Conservation (phyloP, 2,329 filamentous ascomycete genomes). For the Elsinoe arachidis region DNA sequence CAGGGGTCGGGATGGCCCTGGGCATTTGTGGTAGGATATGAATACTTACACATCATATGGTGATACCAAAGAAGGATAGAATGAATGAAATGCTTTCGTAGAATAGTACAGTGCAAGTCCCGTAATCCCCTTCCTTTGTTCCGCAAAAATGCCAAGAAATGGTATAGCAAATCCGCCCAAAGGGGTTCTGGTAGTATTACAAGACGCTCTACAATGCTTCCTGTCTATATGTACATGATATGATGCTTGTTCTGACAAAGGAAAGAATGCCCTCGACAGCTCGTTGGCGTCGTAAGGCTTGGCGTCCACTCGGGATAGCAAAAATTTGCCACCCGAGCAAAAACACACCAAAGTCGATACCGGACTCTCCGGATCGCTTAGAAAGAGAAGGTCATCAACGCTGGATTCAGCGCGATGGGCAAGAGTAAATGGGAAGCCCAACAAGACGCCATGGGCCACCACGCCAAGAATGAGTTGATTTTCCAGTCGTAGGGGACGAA, state of each 20-base stretch:
- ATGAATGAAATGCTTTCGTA: too few species aligned
- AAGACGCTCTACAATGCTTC: not conserved
- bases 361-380: not conserved
- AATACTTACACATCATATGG: too few species aligned
- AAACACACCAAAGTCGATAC: not conserved
- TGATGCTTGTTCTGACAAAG: conserved; percentile 3
- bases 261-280: not conserved
- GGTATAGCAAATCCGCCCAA: not conserved
- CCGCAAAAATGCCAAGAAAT: not conserved
- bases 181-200: not conserved
- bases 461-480: conserved; percentile 10
- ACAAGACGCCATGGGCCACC: conserved; percentile 9
- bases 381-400: conserved; percentile 12
- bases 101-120: not conserved
- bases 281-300: not conserved
- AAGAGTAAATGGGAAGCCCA: conserved; percentile 1
- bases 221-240: conserved; percentile 11
- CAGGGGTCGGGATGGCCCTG: not conserved
- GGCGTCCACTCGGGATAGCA: not conserved
- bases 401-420: conserved; percentile 12
- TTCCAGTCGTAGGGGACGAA: conserved; percentile 7
- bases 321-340: not conserved
- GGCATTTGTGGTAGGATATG: too few species aligned
- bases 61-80: too few species aligned
- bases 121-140: not conserved